A percentile compares a stretch with the other conserved stretches of the same genome.
These are phyloP conservation scores for Stereum hirsutum DNA, from an alignment of 1,284 basidiomycete species.

Conservation along the genomic window DNA sequence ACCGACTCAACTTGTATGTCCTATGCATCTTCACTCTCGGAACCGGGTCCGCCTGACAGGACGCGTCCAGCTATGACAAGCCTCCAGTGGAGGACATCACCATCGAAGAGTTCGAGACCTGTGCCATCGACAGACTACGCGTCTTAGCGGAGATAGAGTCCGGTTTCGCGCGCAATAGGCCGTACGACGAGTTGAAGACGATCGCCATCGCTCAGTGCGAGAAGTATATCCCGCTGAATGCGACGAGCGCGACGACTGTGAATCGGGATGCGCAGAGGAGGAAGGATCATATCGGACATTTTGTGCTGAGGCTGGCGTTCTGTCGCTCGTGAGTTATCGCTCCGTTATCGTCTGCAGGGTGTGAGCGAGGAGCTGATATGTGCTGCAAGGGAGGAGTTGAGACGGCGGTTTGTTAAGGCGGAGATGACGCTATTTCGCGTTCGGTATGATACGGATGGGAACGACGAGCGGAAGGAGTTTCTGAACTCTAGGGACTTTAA, in stretches of 20 bases:
- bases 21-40: not conserved
- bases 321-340: constrained; percentile 76
- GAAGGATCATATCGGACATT: constrained; percentile 91
- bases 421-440: constrained; percentile 83
- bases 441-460: constrained; percentile 71
- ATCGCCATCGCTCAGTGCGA: constrained; percentile 52
- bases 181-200: constrained; percentile 67
- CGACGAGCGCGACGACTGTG: constrained; percentile 41
- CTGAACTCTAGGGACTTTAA: constrained; percentile 71
- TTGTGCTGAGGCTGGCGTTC: constrained; percentile 91
- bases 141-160: constrained; percentile 95
- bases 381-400: constrained; percentile 73
- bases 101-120: constrained; percentile 93
- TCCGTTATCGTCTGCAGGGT: constrained; percentile 1
- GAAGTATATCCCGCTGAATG: constrained; percentile 69
- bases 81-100: constrained; percentile 89
- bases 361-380: not conserved
- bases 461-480: constrained; percentile 60
- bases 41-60: constrained; percentile 5
- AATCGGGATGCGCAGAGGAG: constrained; percentile 61
- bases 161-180: constrained; percentile 75
- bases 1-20: constrained; percentile 76
- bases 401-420: constrained; percentile 84
- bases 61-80: constrained; percentile 61
- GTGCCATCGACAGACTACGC: constrained; percentile 82